phyloP scores from a whole-genome alignment of 371 early-diverging fungal species.

The Rhizomucor pusillus region DNA sequence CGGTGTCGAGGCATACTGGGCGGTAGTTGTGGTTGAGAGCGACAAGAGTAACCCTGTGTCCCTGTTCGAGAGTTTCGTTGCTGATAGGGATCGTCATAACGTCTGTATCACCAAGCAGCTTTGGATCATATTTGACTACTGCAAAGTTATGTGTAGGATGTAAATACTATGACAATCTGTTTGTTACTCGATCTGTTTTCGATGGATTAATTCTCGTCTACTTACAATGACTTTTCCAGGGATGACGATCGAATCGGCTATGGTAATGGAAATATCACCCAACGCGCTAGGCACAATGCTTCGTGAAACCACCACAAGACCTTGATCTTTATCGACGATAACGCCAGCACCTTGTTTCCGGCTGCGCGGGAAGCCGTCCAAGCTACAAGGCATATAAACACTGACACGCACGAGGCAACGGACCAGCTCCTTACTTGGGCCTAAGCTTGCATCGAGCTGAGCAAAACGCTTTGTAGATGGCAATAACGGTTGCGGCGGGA shows the following conservation, averaged over 20 bases:
- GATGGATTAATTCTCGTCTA: neutral
- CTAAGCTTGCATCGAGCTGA: conserved; percentile 54
- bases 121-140: conserved; percentile 75
- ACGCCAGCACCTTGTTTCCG: conserved; percentile 72
- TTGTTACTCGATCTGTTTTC: neutral
- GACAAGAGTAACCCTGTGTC: conserved; percentile 62
- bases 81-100: conserved; percentile 65
- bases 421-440: conserved; percentile 58
- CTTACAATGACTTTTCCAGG: conserved; percentile 68
- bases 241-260: conserved; percentile 76
- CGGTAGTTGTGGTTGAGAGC: conserved; percentile 81
- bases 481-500: conserved; percentile 50
- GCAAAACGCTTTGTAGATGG: conserved; percentile 54
- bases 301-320: conserved; percentile 69
- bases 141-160: conserved; percentile 86
- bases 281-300: conserved; percentile 72
- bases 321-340: conserved; percentile 69
- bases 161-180: conserved; percentile 44
- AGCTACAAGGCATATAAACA: conserved; percentile 64
- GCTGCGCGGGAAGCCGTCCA: conserved; percentile 67
- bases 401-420: conserved; percentile 64
- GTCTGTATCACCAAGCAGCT: conserved; percentile 68
- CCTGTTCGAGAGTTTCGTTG: conserved; percentile 58
- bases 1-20: conserved; percentile 70
- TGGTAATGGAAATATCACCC: conserved; percentile 72